These are phyloP conservation scores for Acanthamoeba sp. DNA, from an alignment of 208 protist species.

Conservation along the genomic window DNA sequence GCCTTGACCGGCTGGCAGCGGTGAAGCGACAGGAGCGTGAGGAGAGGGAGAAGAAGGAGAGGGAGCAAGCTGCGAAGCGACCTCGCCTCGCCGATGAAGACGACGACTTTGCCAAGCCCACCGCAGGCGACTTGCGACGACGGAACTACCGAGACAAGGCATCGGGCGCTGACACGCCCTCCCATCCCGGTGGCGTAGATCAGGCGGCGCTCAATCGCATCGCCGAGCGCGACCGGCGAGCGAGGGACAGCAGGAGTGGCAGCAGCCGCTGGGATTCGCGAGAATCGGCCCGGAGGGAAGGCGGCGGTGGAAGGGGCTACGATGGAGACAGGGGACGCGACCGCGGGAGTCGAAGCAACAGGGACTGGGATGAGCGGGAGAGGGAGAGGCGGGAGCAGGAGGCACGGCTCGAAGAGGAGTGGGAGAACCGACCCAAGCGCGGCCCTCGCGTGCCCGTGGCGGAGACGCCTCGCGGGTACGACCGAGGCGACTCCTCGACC, in stretches of 20 bases:
- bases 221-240: background rate
- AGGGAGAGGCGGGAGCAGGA: conserved; percentile 21
- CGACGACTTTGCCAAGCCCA: background rate
- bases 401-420: conserved; percentile 23
- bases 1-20: conserved; percentile 51
- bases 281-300: background rate
- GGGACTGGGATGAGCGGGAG: conserved; percentile 50
- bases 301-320: background rate
- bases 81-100: background rate
- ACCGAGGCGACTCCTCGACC: conserved; percentile 32
- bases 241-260: background rate
- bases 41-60: conserved; percentile 38
- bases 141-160: conserved; percentile 49
- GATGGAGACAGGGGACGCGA: background rate
- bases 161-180: conserved; percentile 40
- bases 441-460: conserved; percentile 47
- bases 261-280: background rate
- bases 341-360: background rate
- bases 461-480: conserved; percentile 54
- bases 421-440: conserved; percentile 43
- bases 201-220: conserved; percentile 51
- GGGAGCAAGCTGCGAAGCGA: conserved; percentile 4
- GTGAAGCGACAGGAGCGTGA: conserved; percentile 54
- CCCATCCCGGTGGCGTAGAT: conserved; percentile 65
- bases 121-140: background rate